Evolutionary conservation across 805 yeast species (phyloP).

Genomic region (Schwanniomyces occidentalis): DNA sequence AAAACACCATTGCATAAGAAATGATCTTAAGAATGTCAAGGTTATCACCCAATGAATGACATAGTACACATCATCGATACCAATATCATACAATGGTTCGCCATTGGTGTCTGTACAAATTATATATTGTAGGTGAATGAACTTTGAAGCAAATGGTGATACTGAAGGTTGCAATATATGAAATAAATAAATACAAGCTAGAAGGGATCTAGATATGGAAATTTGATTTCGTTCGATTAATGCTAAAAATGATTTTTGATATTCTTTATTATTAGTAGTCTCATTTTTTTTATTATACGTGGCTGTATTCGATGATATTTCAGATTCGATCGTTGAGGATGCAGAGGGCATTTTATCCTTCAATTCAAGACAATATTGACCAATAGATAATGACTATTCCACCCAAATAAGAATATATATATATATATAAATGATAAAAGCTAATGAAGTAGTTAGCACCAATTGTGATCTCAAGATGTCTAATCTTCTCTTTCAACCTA

Average conservation of each 20-base stretch:
- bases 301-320: too few species aligned
- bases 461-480: too few species aligned
- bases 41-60: slow-evolving; percentile 56
- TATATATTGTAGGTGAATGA: slow-evolving; percentile 34
- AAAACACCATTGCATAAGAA: slow-evolving; percentile 57
- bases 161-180: slow-evolving; percentile 23
- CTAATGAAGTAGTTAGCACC: too few species aligned
- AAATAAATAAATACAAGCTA: slow-evolving; percentile 24
- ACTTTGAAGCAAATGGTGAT: slow-evolving; percentile 31
- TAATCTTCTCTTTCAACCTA: too few species aligned
- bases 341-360: too few species aligned
- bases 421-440: too few species aligned
- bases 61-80: slow-evolving; percentile 53
- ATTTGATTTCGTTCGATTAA: slow-evolving; percentile 39
- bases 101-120: slow-evolving; percentile 15
- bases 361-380: too few species aligned
- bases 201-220: slow-evolving; percentile 28
- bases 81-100: slow-evolving; percentile 49
- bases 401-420: too few species aligned
- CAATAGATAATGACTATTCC: too few species aligned
- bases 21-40: slow-evolving; percentile 58
- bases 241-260: slow-evolving; percentile 25
- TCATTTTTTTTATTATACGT: too few species aligned
- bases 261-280: slow-evolving; percentile 9
- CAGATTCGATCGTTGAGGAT: too few species aligned